A percentile compares a stretch with the other conserved stretches of the same genome.
Conservation (phyloP, 2,329 filamentous ascomycete species). For the Penicillium occitanis region DNA sequence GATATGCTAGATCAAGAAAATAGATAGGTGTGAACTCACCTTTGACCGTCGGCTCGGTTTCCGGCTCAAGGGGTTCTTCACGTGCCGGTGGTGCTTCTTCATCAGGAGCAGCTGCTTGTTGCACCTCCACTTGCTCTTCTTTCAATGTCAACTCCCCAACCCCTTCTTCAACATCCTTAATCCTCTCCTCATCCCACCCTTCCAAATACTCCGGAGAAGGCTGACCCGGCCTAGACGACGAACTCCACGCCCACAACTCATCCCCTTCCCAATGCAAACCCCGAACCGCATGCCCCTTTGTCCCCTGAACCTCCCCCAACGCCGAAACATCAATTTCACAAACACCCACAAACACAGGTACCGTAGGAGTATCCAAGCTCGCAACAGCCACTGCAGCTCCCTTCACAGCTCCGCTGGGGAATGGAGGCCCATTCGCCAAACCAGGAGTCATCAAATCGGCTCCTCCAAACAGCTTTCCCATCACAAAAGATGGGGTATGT, state of each 20-base stretch:
- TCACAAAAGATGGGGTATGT: constrained; percentile 59
- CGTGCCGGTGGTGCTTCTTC: constrained; percentile 25
- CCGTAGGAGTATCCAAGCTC: constrained; percentile 57
- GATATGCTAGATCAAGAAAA: constrained; percentile 21
- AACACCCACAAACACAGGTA: constrained; percentile 64
- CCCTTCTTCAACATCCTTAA: constrained; percentile 32
- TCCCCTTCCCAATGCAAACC: constrained; percentile 68
- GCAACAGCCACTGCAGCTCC: constrained; percentile 64
- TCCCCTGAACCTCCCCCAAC: constrained; percentile 56
- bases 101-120: constrained; percentile 48
- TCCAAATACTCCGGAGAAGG: constrained; percentile 55
- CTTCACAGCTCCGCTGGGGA: constrained; percentile 58
- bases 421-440: constrained; percentile 63
- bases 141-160: constrained; percentile 45
- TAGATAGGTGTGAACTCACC: constrained; percentile 37
- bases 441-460: constrained; percentile 70
- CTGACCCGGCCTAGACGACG: constrained; percentile 53
- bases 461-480: constrained; percentile 63
- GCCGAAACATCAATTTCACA: constrained; percentile 63
- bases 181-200: constrained; percentile 49
- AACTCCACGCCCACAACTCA: constrained; percentile 66
- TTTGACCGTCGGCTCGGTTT: constrained; percentile 57
- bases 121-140: constrained; percentile 45
- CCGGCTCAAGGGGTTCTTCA: constrained; percentile 38
- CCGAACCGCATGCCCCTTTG: constrained; percentile 64